phyloP scores from a whole-genome alignment of 2,329 filamentous ascomycete genomes.

The Penicillium sp. region DNA sequence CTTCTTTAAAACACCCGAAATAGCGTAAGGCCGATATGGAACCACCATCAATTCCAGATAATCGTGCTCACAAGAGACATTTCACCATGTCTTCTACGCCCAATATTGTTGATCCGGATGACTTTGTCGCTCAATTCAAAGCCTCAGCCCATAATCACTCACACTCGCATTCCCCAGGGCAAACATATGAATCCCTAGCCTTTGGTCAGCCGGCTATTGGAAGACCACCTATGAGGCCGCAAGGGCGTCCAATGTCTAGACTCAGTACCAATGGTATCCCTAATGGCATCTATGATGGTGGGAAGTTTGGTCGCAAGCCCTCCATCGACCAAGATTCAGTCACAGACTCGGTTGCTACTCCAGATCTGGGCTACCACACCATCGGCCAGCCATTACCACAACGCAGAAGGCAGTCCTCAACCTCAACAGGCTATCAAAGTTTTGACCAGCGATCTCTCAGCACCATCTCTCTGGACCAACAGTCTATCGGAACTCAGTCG shows the following conservation, averaged over 20 bases:
- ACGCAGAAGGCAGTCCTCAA: neutral
- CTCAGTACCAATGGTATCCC: neutral
- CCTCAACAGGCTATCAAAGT: neutral
- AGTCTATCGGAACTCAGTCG: neutral
- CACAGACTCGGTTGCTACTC: neutral
- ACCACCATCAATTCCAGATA: slow-evolving; percentile 16
- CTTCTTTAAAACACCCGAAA: neutral
- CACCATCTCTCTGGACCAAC: neutral
- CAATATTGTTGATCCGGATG: slow-evolving; percentile 10
- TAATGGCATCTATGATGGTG: neutral
- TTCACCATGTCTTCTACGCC: slow-evolving; percentile 12
- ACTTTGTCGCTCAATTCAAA: neutral
- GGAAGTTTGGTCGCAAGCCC: neutral
- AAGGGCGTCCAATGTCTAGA: neutral
- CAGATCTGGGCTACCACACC: neutral
- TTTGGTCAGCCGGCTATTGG: slow-evolving; percentile 6
- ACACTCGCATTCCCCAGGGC: neutral
- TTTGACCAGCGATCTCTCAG: neutral
- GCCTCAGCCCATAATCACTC: neutral
- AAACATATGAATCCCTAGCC: neutral
- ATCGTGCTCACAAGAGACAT: slow-evolving; percentile 12
- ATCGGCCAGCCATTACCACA: neutral
- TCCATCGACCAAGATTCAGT: slow-evolving; percentile 2
- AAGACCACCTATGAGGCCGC: neutral
- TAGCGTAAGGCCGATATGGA: slow-evolving; percentile 4